Conservation (phyloP, 78 protist genomes). For the Tieghemostelium lacteum region DNA sequence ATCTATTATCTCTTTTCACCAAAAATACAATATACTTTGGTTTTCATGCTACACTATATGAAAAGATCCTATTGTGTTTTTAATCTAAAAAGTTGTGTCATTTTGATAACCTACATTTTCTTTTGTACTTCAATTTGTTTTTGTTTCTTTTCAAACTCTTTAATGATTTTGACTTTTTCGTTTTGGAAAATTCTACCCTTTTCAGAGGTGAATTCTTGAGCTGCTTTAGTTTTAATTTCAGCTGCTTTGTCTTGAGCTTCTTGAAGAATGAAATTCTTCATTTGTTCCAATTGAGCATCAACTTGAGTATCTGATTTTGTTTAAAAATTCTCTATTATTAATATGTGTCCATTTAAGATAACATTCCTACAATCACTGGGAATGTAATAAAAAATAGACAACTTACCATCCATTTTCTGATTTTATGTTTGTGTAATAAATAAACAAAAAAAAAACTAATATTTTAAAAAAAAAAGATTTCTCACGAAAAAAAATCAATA, state of each 20-base stretch:
- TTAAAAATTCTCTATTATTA: neutral
- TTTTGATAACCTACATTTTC: slow-evolving; percentile 84
- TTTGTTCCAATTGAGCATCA: slow-evolving; percentile 75
- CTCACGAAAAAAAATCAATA: neutral
- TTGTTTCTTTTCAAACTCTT: slow-evolving; percentile 87
- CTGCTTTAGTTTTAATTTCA: slow-evolving; percentile 85
- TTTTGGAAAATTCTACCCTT: slow-evolving; percentile 86
- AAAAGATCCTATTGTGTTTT: too few species aligned
- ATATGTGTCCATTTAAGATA: too few species aligned
- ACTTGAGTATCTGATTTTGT: slow-evolving; percentile 61
- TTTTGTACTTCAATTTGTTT: slow-evolving; percentile 88
- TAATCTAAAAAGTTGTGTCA: too few species aligned
- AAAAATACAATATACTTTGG: too few species aligned
- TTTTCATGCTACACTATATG: too few species aligned
- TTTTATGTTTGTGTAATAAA: neutral
- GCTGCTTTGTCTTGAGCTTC: slow-evolving; percentile 90
- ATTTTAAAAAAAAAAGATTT: neutral
- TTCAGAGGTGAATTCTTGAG: slow-evolving; percentile 89
- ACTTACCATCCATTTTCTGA: too few species aligned
- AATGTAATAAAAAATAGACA: too few species aligned
- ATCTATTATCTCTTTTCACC: too few species aligned
- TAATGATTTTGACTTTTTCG: slow-evolving; percentile 86
- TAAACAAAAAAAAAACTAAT: neutral
- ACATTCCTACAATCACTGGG: too few species aligned
- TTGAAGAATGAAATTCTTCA: slow-evolving; percentile 88